Conservation (phyloP, 2,329 filamentous ascomycete genomes). For the Neonectria faginata region DNA sequence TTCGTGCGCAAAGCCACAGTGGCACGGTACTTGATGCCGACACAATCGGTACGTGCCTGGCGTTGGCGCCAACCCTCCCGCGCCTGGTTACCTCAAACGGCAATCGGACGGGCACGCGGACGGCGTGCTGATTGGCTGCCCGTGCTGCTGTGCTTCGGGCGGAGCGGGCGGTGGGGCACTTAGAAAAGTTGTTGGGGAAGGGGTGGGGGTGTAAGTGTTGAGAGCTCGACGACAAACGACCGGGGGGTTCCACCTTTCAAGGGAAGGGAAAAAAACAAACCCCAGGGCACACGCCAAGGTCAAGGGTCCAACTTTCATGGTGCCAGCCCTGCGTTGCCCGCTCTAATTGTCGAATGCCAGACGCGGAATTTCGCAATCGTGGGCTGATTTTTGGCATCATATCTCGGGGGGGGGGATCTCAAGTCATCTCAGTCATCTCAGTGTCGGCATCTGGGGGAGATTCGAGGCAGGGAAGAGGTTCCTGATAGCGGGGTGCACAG, state of each 20-base stretch:
- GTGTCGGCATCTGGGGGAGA: constrained; percentile 28
- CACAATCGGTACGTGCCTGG: constrained; percentile 14
- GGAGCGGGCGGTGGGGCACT: constrained; percentile 19
- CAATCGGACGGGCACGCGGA: constrained; percentile 18
- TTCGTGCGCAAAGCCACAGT: background rate
- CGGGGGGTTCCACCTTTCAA: constrained; percentile 21
- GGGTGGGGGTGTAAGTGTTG: constrained; percentile 44
- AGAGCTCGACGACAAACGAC: constrained; percentile 37
- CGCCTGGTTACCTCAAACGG: constrained; percentile 28
- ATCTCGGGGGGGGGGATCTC: constrained; percentile 19
- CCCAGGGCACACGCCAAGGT: constrained; percentile 25
- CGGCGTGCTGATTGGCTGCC: constrained; percentile 37
- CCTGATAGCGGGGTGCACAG: constrained; percentile 2
- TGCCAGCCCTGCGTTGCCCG: constrained; percentile 6
- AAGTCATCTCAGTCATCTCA: constrained; percentile 13
- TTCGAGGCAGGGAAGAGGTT: constrained; percentile 12
- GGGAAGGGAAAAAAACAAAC: constrained; percentile 10
- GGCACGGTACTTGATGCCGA: constrained; percentile 17
- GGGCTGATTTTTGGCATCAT: constrained; percentile 43
- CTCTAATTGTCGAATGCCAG: constrained; percentile 38
- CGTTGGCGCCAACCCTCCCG: constrained; percentile 11
- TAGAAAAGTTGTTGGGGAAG: constrained; percentile 49
- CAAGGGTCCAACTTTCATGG: constrained; percentile 22
- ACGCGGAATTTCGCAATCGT: constrained; percentile 39
- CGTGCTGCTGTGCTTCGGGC: constrained; percentile 5